phyloP scores from a whole-genome alignment of 2,329 filamentous ascomycete species.

The Aspergillus sp. region DNA sequence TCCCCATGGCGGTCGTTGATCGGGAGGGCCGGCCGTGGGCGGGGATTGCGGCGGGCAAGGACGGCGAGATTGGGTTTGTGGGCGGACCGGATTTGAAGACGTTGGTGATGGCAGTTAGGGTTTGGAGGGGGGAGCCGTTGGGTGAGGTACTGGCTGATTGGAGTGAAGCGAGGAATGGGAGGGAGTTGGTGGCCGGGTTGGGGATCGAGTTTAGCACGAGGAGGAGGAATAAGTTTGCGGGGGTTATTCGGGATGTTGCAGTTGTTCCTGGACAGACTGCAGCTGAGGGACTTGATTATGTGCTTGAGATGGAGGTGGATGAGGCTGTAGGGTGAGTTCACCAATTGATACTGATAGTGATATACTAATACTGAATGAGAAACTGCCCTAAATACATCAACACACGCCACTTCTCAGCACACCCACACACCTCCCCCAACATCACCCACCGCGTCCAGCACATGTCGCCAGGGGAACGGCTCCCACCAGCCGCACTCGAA shows the following conservation, averaged over 20 bases:
- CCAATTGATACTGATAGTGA: background rate
- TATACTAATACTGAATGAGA: background rate
- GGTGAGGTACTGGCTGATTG: no score
- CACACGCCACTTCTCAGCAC: background rate
- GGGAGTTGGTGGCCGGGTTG: background rate
- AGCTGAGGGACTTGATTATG: background rate
- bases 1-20: background rate
- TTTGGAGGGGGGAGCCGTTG: background rate
- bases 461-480: background rate
- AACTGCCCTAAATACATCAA: conserved; percentile 9
- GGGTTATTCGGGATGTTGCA: background rate
- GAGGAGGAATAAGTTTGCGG: conserved; percentile 1
- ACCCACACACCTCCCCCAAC: background rate
- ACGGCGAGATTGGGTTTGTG: background rate
- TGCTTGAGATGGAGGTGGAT: background rate
- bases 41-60: background rate
- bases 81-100: background rate
- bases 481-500: background rate
- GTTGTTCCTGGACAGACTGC: background rate
- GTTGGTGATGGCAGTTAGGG: background rate
- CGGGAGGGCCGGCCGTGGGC: background rate
- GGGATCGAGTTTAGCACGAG: conserved; percentile 1
- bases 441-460: background rate
- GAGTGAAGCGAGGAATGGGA: background rate
- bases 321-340: conserved; percentile 1